These are phyloP conservation scores for Meredithiella fracta DNA, from an alignment of 2,329 filamentous ascomycete species.

Conservation along the genomic window DNA sequence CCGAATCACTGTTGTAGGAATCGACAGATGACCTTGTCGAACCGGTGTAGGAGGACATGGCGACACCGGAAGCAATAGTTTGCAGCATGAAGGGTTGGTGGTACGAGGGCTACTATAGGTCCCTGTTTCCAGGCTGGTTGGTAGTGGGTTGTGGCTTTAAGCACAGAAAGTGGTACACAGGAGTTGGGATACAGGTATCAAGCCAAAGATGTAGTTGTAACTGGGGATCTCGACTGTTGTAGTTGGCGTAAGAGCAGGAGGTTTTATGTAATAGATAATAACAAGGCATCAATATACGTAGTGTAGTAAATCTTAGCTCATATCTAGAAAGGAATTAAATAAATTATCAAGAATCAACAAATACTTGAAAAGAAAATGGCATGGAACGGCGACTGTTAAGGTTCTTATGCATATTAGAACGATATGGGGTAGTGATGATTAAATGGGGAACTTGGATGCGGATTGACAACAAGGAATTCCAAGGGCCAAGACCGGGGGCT, in stretches of 20 bases:
- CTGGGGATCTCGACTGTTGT: too few relatives aligned
- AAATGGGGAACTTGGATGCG: conserved; percentile 43
- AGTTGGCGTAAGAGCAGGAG: too few relatives aligned
- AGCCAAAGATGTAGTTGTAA: too few relatives aligned
- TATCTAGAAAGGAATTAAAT: too few relatives aligned
- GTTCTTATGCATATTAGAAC: conserved; percentile 14
- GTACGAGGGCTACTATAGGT: not conserved
- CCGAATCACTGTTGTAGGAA: conserved; percentile 11
- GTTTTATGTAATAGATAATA: too few relatives aligned
- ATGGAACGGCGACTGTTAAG: not conserved
- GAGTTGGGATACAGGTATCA: too few relatives aligned
- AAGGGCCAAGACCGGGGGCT: conserved; percentile 1
- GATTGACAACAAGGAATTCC: not conserved
- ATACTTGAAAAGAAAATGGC: too few relatives aligned
- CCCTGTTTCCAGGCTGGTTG: too few relatives aligned
- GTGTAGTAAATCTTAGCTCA: too few relatives aligned
- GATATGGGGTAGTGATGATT: conserved; percentile 23
- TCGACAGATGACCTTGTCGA: conserved; percentile 7
- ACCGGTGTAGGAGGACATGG: conserved; percentile 10
- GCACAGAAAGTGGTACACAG: not conserved
- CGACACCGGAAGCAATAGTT: not conserved
- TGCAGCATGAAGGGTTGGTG: not conserved
- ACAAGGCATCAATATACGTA: too few relatives aligned
- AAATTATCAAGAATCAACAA: too few relatives aligned
- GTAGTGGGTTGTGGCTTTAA: not conserved